These are phyloP conservation scores for Solanum rostratum DNA, from an alignment of 257 asterid genomes.

Conservation along the genomic window DNA sequence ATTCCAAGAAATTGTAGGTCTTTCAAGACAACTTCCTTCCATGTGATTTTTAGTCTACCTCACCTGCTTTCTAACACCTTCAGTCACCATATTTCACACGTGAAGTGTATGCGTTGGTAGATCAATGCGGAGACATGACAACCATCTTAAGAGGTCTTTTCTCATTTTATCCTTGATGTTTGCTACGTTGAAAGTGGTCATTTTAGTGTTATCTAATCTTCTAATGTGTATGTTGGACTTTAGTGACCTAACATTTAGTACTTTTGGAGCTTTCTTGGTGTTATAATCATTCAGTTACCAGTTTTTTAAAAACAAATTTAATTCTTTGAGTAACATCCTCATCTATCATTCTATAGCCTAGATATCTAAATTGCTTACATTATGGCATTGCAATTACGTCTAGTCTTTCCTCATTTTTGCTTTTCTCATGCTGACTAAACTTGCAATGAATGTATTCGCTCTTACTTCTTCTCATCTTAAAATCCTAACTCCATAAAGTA, in stretches of 20 bases:
- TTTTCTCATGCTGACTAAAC: neutral
- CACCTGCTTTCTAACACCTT: neutral
- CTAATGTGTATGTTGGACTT: neutral
- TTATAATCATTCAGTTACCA: neutral
- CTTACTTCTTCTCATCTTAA: neutral
- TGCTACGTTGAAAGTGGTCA: neutral
- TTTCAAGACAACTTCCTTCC: neutral
- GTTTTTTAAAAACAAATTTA: neutral
- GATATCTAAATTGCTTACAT: neutral
- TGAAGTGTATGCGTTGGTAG: neutral
- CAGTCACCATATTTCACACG: neutral
- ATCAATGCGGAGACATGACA: neutral
- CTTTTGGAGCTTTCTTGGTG: neutral
- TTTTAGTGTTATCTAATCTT: neutral
- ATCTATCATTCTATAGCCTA: neutral
- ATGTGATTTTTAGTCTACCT: neutral
- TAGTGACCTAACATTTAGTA: neutral
- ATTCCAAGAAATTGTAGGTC: neutral
- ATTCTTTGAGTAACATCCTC: neutral
- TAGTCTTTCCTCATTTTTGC: neutral
- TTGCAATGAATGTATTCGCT: neutral
- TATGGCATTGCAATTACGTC: neutral
- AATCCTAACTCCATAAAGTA: neutral
- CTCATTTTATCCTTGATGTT: neutral
- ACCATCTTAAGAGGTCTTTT: neutral